phyloP scores from a whole-genome alignment of 805 yeast genomes.

The Ascoidea rubescens region DNA sequence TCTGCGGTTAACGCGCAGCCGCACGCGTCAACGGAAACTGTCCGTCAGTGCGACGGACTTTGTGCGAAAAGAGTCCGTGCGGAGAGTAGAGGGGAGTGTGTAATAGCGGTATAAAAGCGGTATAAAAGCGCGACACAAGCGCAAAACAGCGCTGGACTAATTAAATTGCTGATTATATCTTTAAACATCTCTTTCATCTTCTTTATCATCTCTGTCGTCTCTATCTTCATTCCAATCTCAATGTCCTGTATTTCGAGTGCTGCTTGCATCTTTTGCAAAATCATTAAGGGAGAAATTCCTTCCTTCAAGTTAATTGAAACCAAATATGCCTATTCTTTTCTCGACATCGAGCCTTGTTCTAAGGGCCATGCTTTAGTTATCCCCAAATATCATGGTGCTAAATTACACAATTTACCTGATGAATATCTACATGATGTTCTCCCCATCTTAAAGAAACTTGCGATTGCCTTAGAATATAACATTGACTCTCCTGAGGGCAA shows the following conservation, averaged over 20 bases:
- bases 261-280: conserved; percentile 83
- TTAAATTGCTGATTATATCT: no score
- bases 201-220: background rate
- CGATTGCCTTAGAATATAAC: conserved; percentile 54
- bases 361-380: conserved; percentile 81
- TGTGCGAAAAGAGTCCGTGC: no score
- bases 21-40: no score
- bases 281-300: conserved; percentile 92
- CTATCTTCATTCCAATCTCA: background rate
- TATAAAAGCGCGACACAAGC: no score
- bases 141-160: no score
- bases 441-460: conserved; percentile 80
- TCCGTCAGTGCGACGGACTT: no score
- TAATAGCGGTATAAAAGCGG: no score
- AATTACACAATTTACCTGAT: conserved; percentile 85
- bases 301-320: conserved; percentile 84
- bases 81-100: no score
- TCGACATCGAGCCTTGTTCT: conserved; percentile 88
- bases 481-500: conserved; percentile 46
- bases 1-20: no score
- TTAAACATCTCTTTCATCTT: no score
- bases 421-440: conserved; percentile 76
- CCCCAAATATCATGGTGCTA: conserved; percentile 90
- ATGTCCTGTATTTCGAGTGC: conserved; percentile 22
- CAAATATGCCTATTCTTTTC: conserved; percentile 63